Base-by-base conservation (phyloP, 148 eudicot genomes). In the Limonium bicolor region DNA sequence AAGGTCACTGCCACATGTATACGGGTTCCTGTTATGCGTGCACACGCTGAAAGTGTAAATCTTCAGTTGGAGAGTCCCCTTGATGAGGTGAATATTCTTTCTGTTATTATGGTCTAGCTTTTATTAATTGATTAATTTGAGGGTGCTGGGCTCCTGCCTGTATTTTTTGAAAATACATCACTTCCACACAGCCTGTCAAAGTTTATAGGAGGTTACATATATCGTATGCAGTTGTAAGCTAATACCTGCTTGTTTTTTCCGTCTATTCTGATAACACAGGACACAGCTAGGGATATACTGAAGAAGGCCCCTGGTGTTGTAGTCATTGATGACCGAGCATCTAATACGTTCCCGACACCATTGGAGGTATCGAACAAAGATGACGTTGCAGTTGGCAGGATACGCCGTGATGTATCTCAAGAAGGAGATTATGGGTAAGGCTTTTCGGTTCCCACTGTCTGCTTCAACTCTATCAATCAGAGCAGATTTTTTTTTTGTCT, bases 301-400 rank as follows among this genome's bases (percentile, higher is more conserved):
- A 72, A 49, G 59, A 76, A 64, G 24, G 95, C 99, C 29, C 80
- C 93, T 20, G 87, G 96, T 27, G 72, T 86, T 35, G 84, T 81
- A 36, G 84, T 81, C n/a, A 70, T 86, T 32, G 96, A 86, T 70
- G 81, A 86, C 32, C 93, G 87, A 35, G 71, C 62, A 34, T 52
- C 73, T 46, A 92, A 92, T 55, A 64, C 15, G 55, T 92, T 92
- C 55, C 99, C 99, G 8, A 92, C 99, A 9, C 99, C 96, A 9
- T 61, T 92, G 62, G 78, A 73, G 63, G 99, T 85, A 55, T 92
- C 99, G 6, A 85, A 78, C 57, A 78, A 85, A 53, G 94, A 92
- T 26, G 75, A 67, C 26, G 99, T 92, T 20, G 95, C 94, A 50
- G 99, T 92, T 54, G 99, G 99, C 19, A 73, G 99, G 61, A 85